Base-by-base conservation (phyloP, 1,284 basidiomycete genomes). In the Pulveroboletus sp. region DNA sequence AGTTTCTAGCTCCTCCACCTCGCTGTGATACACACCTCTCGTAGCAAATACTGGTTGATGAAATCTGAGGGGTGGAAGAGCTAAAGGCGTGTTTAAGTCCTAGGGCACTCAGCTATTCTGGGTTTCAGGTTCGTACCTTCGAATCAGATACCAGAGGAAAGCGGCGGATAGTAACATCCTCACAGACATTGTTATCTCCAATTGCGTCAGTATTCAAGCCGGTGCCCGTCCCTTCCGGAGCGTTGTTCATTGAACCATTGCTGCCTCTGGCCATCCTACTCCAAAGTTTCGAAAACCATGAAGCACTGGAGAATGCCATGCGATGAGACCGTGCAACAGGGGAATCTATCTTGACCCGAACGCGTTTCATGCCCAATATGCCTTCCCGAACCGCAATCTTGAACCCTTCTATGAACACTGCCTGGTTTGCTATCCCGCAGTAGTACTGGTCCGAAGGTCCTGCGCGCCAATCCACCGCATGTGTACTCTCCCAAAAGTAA, bases 351-450 rank as follows among this genome's bases (percentile, higher is more conserved):
- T 40, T 54, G 29, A 60, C 63, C 8, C 29, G 45, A 20, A 63
- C 33, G 25, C 35, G 14, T 36, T 56, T 59, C 31, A 8, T 40
- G 24, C 54, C 35, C 2, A 66, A 20, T 39, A 60, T 42, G 2
- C 54, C 40, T 20, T 58, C 45, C 25, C 54, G 44, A 20, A 57
- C 5, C 17, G 64, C 48, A 26, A 65, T 54, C 31, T 66, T 65
- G 56, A 56, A 65, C 25, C 62, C 66, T 1, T 52, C 50, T 25
- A 68, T 66, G 35, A 62, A 68, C 10, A 68, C 25, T 0, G 50
- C 49, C 24, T 67, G 66, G 14, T 68, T 68, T 20, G 56, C 48
- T 15, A 40, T 54, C 10, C 54, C 59, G 31, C 49, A 18, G 18
- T 52, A 62, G 31, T 62, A 55, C 20, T 28, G 48, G 20, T 54